Percentiles rank a stretch among this genome's conserved stretches.
Conservation (phyloP, 805 yeast genomes). For the Saccharomycopsis sp. region DNA sequence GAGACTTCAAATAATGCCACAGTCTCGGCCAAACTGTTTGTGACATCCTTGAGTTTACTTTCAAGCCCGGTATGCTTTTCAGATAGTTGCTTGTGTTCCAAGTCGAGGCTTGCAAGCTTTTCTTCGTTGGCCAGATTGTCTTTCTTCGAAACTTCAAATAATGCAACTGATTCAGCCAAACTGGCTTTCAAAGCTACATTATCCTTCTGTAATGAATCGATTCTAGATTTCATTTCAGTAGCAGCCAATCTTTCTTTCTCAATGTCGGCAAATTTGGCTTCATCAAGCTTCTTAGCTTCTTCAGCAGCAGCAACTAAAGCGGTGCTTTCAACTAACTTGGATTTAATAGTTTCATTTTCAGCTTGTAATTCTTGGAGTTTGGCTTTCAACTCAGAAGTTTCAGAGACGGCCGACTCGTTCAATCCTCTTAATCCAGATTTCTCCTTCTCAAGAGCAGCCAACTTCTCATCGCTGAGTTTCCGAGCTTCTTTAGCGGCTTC, state of each 20-base stretch:
- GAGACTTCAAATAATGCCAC: not conserved
- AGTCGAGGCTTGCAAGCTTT: not conserved
- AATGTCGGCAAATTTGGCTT: not conserved
- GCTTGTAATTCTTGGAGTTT: not conserved
- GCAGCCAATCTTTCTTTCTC: not conserved
- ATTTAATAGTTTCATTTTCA: not conserved
- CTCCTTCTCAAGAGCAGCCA: not conserved
- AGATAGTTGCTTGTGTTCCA: not conserved
- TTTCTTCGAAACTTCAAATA: not conserved
- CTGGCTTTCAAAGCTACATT: not conserved
- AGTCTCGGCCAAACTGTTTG: not conserved
- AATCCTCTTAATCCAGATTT: not conserved
- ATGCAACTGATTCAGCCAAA: not conserved
- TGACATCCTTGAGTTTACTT: not conserved
- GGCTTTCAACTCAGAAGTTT: not conserved
- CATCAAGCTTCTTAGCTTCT: not conserved
- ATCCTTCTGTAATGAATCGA: not conserved
- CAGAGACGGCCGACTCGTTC: not conserved
- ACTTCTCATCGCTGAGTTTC: not conserved
- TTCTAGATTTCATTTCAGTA: not conserved
- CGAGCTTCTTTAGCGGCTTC: not conserved
- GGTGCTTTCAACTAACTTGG: not conserved
- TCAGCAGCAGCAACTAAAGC: not conserved
- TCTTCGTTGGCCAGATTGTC: conserved; percentile 3
- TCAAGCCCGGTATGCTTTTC: not conserved